A percentile compares a stretch with the other conserved stretches of the same genome.
These are phyloP conservation scores for Peltaster fructicola DNA, from an alignment of 2,329 filamentous ascomycete genomes.

Conservation along the genomic window DNA sequence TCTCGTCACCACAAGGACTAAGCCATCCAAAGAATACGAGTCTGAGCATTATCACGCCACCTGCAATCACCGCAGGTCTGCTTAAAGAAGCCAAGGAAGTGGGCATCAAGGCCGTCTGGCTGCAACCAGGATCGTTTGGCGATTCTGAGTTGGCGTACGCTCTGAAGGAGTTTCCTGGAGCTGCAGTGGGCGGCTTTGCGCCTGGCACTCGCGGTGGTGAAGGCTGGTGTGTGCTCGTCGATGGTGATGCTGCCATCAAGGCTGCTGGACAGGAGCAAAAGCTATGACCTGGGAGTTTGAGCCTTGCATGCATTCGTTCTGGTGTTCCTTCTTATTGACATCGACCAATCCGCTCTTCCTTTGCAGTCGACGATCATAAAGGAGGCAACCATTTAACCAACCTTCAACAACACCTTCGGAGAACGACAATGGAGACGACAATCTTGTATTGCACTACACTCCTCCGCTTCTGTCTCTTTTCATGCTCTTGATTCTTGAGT, in stretches of 20 bases:
- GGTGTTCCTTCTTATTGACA: no score
- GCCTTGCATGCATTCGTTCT: no score
- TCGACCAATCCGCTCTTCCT: no score
- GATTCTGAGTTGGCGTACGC: constrained; percentile 56
- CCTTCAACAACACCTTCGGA: no score
- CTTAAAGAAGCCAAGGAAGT: constrained; percentile 60
- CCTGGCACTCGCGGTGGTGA: constrained; percentile 47
- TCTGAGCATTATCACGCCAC: constrained; percentile 76
- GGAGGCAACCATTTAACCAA: no score
- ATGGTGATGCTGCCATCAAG: constrained; percentile 51
- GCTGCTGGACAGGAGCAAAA: constrained; percentile 32
- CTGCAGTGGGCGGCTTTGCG: constrained; percentile 51
- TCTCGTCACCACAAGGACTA: constrained; percentile 48
- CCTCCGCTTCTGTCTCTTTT: no score
- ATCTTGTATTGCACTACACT: no score
- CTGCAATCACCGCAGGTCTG: constrained; percentile 53
- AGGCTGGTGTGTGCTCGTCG: constrained; percentile 77
- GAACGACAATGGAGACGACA: no score
- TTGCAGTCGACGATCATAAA: no score
- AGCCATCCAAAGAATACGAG: constrained; percentile 50
- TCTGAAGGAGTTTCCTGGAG: constrained; percentile 44
- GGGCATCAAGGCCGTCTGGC: constrained; percentile 60
- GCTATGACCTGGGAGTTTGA: no score
- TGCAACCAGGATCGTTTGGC: constrained; percentile 83
- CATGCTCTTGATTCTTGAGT: no score